These are phyloP conservation scores for Fusarium temperatum DNA, from an alignment of 2,329 filamentous ascomycete species.

Conservation along the genomic window DNA sequence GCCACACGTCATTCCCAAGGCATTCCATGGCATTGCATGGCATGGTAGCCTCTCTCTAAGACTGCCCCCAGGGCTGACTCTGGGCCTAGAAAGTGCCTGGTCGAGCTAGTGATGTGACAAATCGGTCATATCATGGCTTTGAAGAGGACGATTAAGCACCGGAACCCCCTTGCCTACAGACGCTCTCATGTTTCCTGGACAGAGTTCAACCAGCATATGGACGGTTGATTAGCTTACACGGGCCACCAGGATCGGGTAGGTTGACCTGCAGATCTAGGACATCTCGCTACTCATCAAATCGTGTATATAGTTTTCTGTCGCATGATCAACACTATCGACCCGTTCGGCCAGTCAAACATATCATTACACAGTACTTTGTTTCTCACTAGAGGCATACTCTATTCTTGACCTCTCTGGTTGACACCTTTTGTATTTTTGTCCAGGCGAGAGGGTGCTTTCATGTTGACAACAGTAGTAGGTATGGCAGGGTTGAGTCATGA, in stretches of 20 bases:
- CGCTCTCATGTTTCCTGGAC: not conserved
- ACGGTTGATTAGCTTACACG: not conserved
- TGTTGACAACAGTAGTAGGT: not conserved
- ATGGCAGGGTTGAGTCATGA: slow-evolving; percentile 21
- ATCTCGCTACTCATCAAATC: not conserved
- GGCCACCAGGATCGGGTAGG: not conserved
- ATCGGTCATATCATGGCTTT: not conserved
- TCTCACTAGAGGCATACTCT: not conserved
- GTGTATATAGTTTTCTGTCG: slow-evolving; percentile 20
- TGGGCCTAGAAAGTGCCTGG: slow-evolving; percentile 16
- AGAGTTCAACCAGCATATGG: not conserved
- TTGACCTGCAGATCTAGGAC: not conserved
- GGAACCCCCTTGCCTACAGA: not conserved
- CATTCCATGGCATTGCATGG: slow-evolving; percentile 23
- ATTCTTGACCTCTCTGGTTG: not conserved
- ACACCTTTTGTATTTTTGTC: not conserved
- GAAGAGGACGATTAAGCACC: not conserved
- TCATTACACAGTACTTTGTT: not conserved
- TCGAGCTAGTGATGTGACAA: not conserved
- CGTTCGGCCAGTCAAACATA: not conserved
- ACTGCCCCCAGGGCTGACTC: slow-evolving; percentile 31
- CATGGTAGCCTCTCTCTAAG: slow-evolving; percentile 2
- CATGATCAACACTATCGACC: slow-evolving; percentile 5
- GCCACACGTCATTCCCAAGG: slow-evolving; percentile 9
- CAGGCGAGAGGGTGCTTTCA: not conserved